Evolutionary conservation across 495 filamentous ascomycete genomes (phyloP), one percentile per base, ranked within the genome.

Genomic region (Penicillium cataractarum): DNA sequence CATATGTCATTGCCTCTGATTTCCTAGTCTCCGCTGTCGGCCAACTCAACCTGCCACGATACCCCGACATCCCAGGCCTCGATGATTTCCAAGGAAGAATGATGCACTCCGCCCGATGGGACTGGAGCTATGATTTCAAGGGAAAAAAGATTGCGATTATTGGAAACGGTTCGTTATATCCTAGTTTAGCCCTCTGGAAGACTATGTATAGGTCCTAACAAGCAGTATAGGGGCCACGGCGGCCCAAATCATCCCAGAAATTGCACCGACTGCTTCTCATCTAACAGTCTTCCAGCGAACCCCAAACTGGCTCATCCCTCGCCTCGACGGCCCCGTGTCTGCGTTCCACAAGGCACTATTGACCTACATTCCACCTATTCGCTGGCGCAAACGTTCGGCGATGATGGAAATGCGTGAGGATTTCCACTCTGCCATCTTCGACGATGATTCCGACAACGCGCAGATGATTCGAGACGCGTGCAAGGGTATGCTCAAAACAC

Each of bases 191-290:
- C 8, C 64, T 60, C 24, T 15, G 2, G 9, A 32, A 81, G 83
- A 62, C 31, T 17, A 22, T 10, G 1, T 0, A 37, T 12, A 0
- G 13, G 17, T 19, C 32, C 61, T 49, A n/a, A 63, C 55, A 33
- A 78, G 80, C 64, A 70, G 84, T 13, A 82, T 77, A 78, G 87
- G 89, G 24, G 87, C 89, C 21, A 90, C 87, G 19, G 84, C 84
- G 10, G 87, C 85, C n/a, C 90, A 92, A 68, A 90, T 92, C 63
- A 79, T 89, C 24, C 87, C 89, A 15, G 83, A 82, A 48, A 76
- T 91, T 29, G 84, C 85, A 50, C 84, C 83, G 52, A 61, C 82
- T 6, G 80, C 82, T 48, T 71, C 81, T n/a, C 71, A 80, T 12
- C 72, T 90, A 6, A 86, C 83, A 1, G 82, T 90, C 49, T 92